Percentiles rank a stretch among this genome's conserved stretches.
Evolutionary conservation across 176 grass and related monocot species (phyloP).

Genomic region (Eragrostis nindensis): DNA sequence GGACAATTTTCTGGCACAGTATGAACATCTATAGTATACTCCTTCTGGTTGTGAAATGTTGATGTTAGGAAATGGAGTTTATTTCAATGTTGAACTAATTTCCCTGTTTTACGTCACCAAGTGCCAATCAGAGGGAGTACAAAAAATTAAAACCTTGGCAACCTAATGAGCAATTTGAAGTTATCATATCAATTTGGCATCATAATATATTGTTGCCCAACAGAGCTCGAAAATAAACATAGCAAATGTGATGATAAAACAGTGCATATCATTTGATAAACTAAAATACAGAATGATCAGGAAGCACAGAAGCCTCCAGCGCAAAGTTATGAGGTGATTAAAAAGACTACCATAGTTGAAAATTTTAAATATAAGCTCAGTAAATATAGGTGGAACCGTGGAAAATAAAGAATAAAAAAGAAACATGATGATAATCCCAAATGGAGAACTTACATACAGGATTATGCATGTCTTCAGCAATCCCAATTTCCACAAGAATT

Average conservation of each 20-base stretch:
- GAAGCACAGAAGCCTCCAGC: neutral
- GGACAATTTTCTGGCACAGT: conserved; percentile 6
- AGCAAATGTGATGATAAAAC: neutral
- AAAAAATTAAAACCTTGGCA: neutral
- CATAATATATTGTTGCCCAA: neutral
- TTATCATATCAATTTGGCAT: neutral
- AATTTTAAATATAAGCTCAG: neutral
- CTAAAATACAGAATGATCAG: neutral
- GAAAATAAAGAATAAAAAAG: conserved; percentile 18
- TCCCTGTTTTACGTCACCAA: too few relatives aligned
- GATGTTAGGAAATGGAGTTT: too few relatives aligned
- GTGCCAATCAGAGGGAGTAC: too few relatives aligned
- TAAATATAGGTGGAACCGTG: conserved; percentile 26
- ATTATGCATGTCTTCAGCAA: conserved; percentile 97
- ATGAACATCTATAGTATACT: neutral
- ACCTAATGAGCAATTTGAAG: neutral
- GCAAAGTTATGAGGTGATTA: conserved; percentile 3
- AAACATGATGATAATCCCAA: conserved; percentile 28
- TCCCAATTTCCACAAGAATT: conserved; percentile 86
- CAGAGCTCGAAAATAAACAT: conserved; percentile 17
- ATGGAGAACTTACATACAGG: conserved; percentile 97
- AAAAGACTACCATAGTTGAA: conserved; percentile 1
- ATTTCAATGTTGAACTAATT: too few relatives aligned
- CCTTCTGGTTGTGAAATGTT: too few relatives aligned
- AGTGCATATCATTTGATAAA: neutral